Percentiles rank a stretch among this genome's conserved stretches.
Evolutionary conservation across 345 rosid genomes (phyloP).

Genomic region (Cardamine occulta): DNA sequence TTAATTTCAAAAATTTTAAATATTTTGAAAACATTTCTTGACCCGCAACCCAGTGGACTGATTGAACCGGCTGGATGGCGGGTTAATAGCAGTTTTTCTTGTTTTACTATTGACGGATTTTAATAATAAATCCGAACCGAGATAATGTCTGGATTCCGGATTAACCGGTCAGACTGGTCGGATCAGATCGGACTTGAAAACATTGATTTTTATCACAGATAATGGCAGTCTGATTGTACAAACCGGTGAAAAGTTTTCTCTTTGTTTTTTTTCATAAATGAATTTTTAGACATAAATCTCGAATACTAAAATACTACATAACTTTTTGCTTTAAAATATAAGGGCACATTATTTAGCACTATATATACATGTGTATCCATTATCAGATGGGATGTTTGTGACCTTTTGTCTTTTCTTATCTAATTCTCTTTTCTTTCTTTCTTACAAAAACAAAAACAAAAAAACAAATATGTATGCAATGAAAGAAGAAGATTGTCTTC

Average conservation of each 20-base stretch:
- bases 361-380: slow-evolving; percentile 34
- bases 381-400: slow-evolving; percentile 49
- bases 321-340: neutral
- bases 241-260: slow-evolving; percentile 3
- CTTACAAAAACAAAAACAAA: slow-evolving; percentile 20
- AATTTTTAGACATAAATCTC: slow-evolving; percentile 4
- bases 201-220: neutral
- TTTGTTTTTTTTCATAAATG: neutral
- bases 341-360: slow-evolving; percentile 31
- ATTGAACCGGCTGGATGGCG: too few species aligned
- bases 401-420: slow-evolving; percentile 42
- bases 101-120: too few species aligned
- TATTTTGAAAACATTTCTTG: too few species aligned
- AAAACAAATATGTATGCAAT: slow-evolving; percentile 54
- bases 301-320: slow-evolving; percentile 7
- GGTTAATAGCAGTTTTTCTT: too few species aligned
- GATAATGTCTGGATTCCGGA: too few species aligned
- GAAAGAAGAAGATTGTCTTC: slow-evolving; percentile 79
- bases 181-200: too few species aligned
- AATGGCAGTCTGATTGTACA: slow-evolving; percentile 35
- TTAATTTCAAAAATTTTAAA: too few species aligned
- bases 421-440: slow-evolving; percentile 27
- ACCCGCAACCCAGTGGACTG: too few species aligned
- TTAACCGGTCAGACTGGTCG: too few species aligned
- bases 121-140: too few species aligned